Evolutionary conservation across 371 early-diverging fungal species (phyloP), one percentile per base, ranked within the genome.

Genomic region (Mucor velutinosus): DNA sequence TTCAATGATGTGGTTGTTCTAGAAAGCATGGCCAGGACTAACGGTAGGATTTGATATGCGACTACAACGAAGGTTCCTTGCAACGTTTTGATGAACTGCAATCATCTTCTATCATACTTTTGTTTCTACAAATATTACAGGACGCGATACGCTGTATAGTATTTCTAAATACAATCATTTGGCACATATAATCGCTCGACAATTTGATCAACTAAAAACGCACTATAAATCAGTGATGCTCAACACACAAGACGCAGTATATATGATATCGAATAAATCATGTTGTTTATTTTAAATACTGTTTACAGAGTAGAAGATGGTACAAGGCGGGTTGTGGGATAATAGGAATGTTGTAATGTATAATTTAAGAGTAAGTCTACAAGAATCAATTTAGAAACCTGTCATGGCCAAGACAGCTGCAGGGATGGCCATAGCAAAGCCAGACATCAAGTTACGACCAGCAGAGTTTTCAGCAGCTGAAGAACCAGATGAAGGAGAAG

Each of bases 371-470:
- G 37, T 61, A 56, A 47, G 43, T 62, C 39, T 59, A 30, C 2
- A 41, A 41, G 41, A 21, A 10, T 47, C 8, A 19, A 55, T 55
- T 71, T 71, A 71, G 60, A 71, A 71, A 60, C 72, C 72, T 45
- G 65, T 58, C 67, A 72, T 56, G 41, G 72, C 72, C 27, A 66
- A 58, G 39, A 58, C 53, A 53, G 65, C 72, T 39, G 62, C 72
- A 53, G 69, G 65, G 17, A 69, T 37, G 49, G 73, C 63, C 59
- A 73, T 23, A 15, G 43, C 69, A 25, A 66, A 11, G 21, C 60
- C 66, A 53, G 70, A 69, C 10, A 66, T 33, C 23, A 62, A 57
- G 59, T 65, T 69, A 33, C 58, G 65, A 45, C 19, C 45, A 56
- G 70, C 70, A 58, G 59, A 59, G 25, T 56, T 56, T 1, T n/a